These are phyloP conservation scores for Yueomyces sp. DNA, from an alignment of 1,139 yeast species.

Conservation along the genomic window DNA sequence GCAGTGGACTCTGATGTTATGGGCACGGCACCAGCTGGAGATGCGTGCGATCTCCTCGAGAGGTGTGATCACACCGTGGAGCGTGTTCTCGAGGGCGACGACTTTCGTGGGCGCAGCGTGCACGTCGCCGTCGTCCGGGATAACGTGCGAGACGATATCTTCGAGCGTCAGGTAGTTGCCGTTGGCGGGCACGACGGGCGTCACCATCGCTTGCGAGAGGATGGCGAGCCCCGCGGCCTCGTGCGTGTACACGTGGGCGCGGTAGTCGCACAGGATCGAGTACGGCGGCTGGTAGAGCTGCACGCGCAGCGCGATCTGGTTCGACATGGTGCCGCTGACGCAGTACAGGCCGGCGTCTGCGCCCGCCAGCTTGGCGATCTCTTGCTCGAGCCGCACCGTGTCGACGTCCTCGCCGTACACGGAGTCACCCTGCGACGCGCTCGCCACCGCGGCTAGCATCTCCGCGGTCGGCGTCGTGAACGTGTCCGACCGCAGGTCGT, in stretches of 20 bases:
- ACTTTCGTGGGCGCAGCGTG: conserved; percentile 85
- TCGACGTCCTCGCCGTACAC: conserved; percentile 76
- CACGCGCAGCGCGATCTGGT: conserved; percentile 74
- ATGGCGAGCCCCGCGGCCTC: conserved; percentile 92
- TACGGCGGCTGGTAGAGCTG: conserved; percentile 80
- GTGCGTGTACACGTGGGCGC: conserved; percentile 72
- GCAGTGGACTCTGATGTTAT: conserved; percentile 59
- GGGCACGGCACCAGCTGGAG: conserved; percentile 53
- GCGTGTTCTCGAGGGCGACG: conserved; percentile 76
- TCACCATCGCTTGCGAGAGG: conserved; percentile 84
- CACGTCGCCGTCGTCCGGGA: conserved; percentile 72
- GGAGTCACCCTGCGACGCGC: conserved; percentile 70
- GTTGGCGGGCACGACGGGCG: conserved; percentile 65
- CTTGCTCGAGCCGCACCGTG: conserved; percentile 52
- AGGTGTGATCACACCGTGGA: conserved; percentile 76
- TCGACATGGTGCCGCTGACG: conserved; percentile 82
- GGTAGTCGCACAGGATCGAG: conserved; percentile 67
- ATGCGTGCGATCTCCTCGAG: conserved; percentile 67
- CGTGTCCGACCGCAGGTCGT: conserved; percentile 75
- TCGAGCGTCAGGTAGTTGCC: conserved; percentile 70
- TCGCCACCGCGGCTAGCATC: conserved; percentile 53
- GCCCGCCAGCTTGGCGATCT: conserved; percentile 61
- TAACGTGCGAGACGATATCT: conserved; percentile 51
- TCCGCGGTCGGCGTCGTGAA: conserved; percentile 80
- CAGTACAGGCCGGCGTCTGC: conserved; percentile 77